phyloP scores from a whole-genome alignment of 2,329 filamentous ascomycete species.

The Mollisia scopiformis region DNA sequence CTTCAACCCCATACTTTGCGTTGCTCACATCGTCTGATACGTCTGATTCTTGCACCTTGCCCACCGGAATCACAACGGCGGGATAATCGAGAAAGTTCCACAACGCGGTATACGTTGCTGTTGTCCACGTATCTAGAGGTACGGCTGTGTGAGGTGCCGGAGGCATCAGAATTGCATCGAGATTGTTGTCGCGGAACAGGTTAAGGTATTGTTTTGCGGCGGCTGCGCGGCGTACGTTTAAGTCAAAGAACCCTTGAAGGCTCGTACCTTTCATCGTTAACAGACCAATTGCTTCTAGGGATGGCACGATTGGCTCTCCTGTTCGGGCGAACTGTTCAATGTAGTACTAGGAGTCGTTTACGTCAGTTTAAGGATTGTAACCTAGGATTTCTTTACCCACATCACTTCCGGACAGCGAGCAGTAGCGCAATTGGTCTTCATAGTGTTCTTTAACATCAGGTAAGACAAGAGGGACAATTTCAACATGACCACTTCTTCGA shows the following conservation, averaged over 20 bases:
- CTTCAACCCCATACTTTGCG: conserved; percentile 31
- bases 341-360: conserved; percentile 43
- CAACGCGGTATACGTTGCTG: conserved; percentile 56
- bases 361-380: conserved; percentile 49
- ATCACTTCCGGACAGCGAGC: conserved; percentile 20
- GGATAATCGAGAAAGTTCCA: conserved; percentile 63
- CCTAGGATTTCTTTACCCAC: conserved; percentile 29
- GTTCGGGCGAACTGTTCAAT: conserved; percentile 46
- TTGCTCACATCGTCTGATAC: conserved; percentile 30
- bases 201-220: conserved; percentile 31
- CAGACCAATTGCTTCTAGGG: conserved; percentile 43
- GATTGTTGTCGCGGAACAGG: conserved; percentile 31
- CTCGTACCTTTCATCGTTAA: conserved; percentile 23
- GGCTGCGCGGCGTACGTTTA: conserved; percentile 31
- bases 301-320: conserved; percentile 53
- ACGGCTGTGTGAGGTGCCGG: conserved; percentile 53
- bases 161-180: conserved; percentile 57
- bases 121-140: conserved; percentile 45
- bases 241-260: conserved; percentile 29
- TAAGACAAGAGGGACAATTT: conserved; percentile 59
- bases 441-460: conserved; percentile 50
- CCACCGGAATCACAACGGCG: conserved; percentile 53
- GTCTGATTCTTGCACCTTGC: conserved; percentile 30
- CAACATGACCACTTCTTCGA: conserved; percentile 43
- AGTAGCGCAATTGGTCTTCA: conserved; percentile 46